Conservation (phyloP, 805 yeast species). For the Candida sakaeoensis region DNA sequence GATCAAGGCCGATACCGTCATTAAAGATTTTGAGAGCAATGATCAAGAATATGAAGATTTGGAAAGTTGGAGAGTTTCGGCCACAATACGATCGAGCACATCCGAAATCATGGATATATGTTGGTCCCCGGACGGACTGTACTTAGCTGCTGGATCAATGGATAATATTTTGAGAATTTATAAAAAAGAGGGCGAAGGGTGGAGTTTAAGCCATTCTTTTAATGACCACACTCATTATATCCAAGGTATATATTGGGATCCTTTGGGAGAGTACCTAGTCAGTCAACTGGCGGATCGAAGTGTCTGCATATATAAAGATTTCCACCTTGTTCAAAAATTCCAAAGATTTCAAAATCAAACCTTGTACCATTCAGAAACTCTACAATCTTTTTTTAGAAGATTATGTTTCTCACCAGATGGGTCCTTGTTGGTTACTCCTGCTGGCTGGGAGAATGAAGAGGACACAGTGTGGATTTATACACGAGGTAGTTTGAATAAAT, state of each 20-base stretch:
- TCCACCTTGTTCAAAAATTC: conserved; percentile 17
- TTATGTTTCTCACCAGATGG: conserved; percentile 91
- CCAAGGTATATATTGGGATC: conserved; percentile 98
- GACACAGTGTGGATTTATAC: conserved; percentile 74
- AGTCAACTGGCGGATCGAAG: conserved; percentile 90
- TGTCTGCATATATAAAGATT: conserved; percentile 56
- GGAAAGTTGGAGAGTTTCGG: conserved; percentile 73
- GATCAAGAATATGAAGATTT: conserved; percentile 49
- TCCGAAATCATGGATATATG: conserved; percentile 86
- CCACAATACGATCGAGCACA: conserved; percentile 54
- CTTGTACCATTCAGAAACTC: conserved; percentile 78
- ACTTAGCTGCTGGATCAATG: conserved; percentile 85
- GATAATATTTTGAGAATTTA: conserved; percentile 78
- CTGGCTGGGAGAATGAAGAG: conserved; percentile 50
- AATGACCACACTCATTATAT: conserved; percentile 84
- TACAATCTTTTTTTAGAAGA: conserved; percentile 87
- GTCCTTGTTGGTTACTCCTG: conserved; percentile 66
- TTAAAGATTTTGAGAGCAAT: conserved; percentile 47
- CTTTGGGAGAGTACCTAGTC: conserved; percentile 67
- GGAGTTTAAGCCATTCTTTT: conserved; percentile 51
- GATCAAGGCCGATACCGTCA: conserved; percentile 54
- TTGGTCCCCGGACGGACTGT: conserved; percentile 86
- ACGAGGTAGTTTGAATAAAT: conserved; percentile 58
- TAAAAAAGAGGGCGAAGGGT: conserved; percentile 13
- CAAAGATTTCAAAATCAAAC: conserved; percentile 10